A percentile compares a stretch with the other conserved stretches of the same genome.
These are phyloP conservation scores for Discostella pseudostelligera DNA, from an alignment of 108 stramenopile species.

Conservation along the genomic window DNA sequence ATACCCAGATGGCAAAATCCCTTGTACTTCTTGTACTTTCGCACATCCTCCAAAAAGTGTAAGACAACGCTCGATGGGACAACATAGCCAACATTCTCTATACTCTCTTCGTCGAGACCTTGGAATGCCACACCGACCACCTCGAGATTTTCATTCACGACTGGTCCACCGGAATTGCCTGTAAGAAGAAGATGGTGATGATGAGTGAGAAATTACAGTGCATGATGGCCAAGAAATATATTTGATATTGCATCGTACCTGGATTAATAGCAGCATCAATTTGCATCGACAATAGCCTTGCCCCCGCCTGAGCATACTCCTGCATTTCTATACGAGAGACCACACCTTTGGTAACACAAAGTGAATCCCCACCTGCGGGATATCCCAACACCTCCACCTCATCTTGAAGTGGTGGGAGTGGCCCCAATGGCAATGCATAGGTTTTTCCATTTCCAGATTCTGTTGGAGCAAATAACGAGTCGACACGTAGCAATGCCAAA, in stretches of 20 bases:
- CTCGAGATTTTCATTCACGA: constrained; percentile 45
- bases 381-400: constrained; percentile 68
- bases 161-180: constrained; percentile 57
- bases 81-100: constrained; percentile 71
- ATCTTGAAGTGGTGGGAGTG: constrained; percentile 52
- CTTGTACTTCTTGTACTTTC: constrained; percentile 42
- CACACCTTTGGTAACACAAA: constrained; percentile 70
- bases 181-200: not conserved
- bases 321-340: constrained; percentile 67
- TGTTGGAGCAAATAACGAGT: constrained; percentile 33
- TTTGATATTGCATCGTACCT: constrained; percentile 17
- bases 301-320: constrained; percentile 53
- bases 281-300: constrained; percentile 56
- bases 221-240: not conserved
- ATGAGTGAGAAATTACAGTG: not conserved
- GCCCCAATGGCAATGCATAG: constrained; percentile 40
- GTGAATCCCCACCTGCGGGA: constrained; percentile 60
- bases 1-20: constrained; percentile 56
- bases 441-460: constrained; percentile 4
- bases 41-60: constrained; percentile 53
- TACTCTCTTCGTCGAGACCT: constrained; percentile 40
- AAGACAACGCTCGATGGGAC: constrained; percentile 56
- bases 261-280: constrained; percentile 79
- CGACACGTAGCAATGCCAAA: constrained; percentile 59
- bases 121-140: constrained; percentile 74